phyloP scores from a whole-genome alignment of 1,284 basidiomycete genomes.

The Termitomyces sp. region DNA sequence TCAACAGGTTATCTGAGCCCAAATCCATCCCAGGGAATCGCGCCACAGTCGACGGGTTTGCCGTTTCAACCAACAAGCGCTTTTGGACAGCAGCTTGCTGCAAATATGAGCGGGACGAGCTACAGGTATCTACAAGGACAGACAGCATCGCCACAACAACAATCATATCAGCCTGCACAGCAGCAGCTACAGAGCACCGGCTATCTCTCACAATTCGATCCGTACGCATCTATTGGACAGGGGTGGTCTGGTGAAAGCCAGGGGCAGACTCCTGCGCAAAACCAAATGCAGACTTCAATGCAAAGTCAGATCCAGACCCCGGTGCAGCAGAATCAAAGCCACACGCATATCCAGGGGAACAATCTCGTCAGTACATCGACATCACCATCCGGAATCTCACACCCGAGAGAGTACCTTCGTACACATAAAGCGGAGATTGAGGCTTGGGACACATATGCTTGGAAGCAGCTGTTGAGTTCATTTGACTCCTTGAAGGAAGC shows the following conservation, averaged over 20 bases:
- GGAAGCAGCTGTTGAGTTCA: conserved; percentile 50
- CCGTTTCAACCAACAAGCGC: conserved; percentile 36
- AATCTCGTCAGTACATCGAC: conserved; percentile 14
- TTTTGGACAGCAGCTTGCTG: conserved; percentile 36
- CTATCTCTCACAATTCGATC: conserved; percentile 52
- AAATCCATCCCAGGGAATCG: conserved; percentile 7
- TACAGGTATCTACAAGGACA: conserved; percentile 39
- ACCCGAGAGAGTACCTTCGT: conserved; percentile 54
- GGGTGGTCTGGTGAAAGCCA: conserved; percentile 31
- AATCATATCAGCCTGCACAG: conserved; percentile 31
- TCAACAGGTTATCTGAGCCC: conserved; percentile 18
- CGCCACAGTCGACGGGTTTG: conserved; percentile 18
- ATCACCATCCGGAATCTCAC: conserved; percentile 36
- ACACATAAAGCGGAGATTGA: conserved; percentile 51
- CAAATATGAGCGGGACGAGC: conserved; percentile 36
- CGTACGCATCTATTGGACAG: conserved; percentile 41
- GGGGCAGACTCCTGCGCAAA: conserved; percentile 20
- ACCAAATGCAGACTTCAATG: conserved; percentile 11
- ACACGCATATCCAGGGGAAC: conserved; percentile 13
- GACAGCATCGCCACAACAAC: conserved; percentile 21
- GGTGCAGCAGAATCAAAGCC: conserved; percentile 17
- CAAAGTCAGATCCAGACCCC: conserved; percentile 21
- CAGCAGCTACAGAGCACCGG: conserved; percentile 38
- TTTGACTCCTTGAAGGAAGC: conserved; percentile 51
- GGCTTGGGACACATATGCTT: conserved; percentile 51